Base-by-base conservation (phyloP, 176 grass and related monocot species). In the Puccinellia tenuiflora region DNA sequence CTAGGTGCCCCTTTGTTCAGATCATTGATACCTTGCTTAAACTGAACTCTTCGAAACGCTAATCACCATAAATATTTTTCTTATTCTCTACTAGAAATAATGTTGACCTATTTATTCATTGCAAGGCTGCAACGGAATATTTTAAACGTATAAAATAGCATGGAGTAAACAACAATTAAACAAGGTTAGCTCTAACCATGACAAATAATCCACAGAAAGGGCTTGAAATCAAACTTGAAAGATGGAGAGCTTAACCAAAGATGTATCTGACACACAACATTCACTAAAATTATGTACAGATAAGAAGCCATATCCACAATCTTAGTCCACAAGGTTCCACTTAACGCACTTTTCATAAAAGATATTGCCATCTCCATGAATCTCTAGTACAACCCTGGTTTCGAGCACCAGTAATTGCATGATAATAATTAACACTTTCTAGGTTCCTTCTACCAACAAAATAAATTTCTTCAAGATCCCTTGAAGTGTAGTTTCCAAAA, bases 1-100 rank as follows among this genome's bases (percentile, higher is more conserved):
- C 45, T 55, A 56, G 29, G 78, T 55, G 26, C 21, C 20, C 43
- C 31, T 79, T 82, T 69, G 56, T 81, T 85, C 30, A 20, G 31
- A 42, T 16, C 13, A 85, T 71, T 45, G 56, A 79, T 86, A 10
- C 66, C 48, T 82, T 82, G 24, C 84, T 83, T 86, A 43, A 67
- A 80, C 46, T 17, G 39, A 9, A 84, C 53, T 80, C 29, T 12
- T 18, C 66, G 25, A 33, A 75, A 46, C 18, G 3, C 2, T 7
- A 77, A 52, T 53, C 1, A 34, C 25, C 20, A 43, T n/a, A 34
- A 9, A 85, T n/a, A 9, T 70, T 81, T 82, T 82, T 15, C 21
- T 57, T 71, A 40, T 2, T 26, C 31, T 52, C 21, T 15, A 24
- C 29, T 38, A 54, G 31, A 81, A 68, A 52, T 18, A 52, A 47